Evolutionary conservation across 495 filamentous ascomycete genomes (phyloP), one percentile per base, ranked within the genome.

Genomic region (Xylaria grammica): DNA sequence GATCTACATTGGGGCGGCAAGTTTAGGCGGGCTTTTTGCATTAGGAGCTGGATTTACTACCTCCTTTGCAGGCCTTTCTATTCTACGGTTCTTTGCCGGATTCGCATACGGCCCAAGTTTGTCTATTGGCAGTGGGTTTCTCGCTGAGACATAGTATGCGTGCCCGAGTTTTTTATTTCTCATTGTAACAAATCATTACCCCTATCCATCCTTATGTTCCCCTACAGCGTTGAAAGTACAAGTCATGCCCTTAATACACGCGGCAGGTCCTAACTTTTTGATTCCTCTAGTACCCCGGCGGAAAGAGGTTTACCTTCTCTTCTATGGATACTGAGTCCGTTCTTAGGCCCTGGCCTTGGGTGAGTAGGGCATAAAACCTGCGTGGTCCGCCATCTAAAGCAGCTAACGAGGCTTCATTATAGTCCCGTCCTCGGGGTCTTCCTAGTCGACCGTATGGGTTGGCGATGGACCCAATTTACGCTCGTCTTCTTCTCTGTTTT

Each of bases 341-440:
- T 89, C 62, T 68, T 85, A 20, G 87, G 87, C 1, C 86, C 87
- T 5, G 78, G 82, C 22, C 58, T 87, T 0, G 81, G 77, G 75
- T 79, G 66, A 55, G 69, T 64, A 4, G 3, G 19, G 20, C 46
- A 20, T 4, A 45, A 2, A 2, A 6, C 2, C 17, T 4, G 15
- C 49, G 2, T n/a, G 2, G 19, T 32, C 49, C 11, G 30, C 26
- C 13, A 9, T 20, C 36, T 26, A 9, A 52, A 44, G 29, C 19
- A 38, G 53, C 59, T 65, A 24, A 67, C 27, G 11, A 32, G 11
- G 36, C 3, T 3, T 9, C 20, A 62, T 40, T 0, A 48, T 13
- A 78, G 86, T 4, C 88, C 88, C 3, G 75, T 88, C 34, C 80
- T 91, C 38, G 89, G 89, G 22, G 84, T 85, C n/a, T 91, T 86